These are phyloP conservation scores for Diaporthe nobilis DNA, from an alignment of 2,329 filamentous ascomycete species.

Conservation along the genomic window DNA sequence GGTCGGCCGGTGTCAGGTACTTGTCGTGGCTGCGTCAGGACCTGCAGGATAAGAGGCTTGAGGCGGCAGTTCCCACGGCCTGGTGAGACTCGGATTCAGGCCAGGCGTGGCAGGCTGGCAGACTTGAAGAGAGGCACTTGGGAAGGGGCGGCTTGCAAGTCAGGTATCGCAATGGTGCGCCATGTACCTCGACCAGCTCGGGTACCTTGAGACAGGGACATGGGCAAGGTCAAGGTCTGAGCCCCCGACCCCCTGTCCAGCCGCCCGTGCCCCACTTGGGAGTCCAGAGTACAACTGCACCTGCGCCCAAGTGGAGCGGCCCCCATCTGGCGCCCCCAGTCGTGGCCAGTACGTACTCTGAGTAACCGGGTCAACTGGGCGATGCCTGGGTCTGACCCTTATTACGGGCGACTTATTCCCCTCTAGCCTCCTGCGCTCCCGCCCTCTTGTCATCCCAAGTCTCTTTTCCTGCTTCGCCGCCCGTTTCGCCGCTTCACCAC, in stretches of 20 bases:
- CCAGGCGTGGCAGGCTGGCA: neutral
- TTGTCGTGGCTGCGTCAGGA: slow-evolving; percentile 19
- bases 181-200: slow-evolving; percentile 19
- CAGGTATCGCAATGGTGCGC: slow-evolving; percentile 4
- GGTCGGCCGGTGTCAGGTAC: slow-evolving; percentile 15
- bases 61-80: slow-evolving; percentile 19
- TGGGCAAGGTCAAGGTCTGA: slow-evolving; percentile 21
- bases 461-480: slow-evolving; percentile 37
- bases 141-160: neutral
- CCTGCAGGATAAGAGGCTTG: slow-evolving; percentile 28
- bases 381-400: slow-evolving; percentile 36
- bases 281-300: slow-evolving; percentile 24
- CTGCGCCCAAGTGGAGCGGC: slow-evolving; percentile 26
- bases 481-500: slow-evolving; percentile 18
- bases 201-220: slow-evolving; percentile 25
- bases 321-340: slow-evolving; percentile 19
- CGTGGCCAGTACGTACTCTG: slow-evolving; percentile 29
- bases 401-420: slow-evolving; percentile 41
- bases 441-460: slow-evolving; percentile 39
- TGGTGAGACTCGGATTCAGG: slow-evolving; percentile 21
- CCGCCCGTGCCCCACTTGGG: slow-evolving; percentile 24
- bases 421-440: slow-evolving; percentile 42
- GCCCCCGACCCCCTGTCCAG: slow-evolving; percentile 14
- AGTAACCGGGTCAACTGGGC: slow-evolving; percentile 28
- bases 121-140: neutral